Evolutionary conservation across 495 filamentous ascomycete genomes (phyloP).

Genomic region (Cladorrhinum samala): DNA sequence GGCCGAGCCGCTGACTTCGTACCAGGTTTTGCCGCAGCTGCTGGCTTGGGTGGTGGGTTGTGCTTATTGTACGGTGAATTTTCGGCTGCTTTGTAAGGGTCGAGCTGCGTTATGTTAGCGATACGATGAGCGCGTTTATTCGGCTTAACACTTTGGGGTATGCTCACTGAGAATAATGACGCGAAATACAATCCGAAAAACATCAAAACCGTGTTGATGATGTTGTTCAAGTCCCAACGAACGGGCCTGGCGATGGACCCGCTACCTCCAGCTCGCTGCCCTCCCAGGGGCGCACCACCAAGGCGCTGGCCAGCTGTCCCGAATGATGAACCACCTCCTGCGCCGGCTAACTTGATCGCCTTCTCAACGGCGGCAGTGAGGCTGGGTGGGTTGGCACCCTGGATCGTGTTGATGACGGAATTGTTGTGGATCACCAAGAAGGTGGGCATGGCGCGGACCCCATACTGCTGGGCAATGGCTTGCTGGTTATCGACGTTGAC

Average conservation of each 20-base stretch:
- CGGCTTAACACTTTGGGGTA: background rate
- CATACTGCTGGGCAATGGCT: conserved; percentile 49
- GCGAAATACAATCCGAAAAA: conserved; percentile 58
- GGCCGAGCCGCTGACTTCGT: conserved; percentile 23
- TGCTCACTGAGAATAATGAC: conserved; percentile 48
- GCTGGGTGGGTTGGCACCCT: conserved; percentile 69
- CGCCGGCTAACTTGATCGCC: conserved; percentile 54
- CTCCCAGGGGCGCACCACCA: conserved; percentile 19
- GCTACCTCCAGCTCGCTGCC: conserved; percentile 14
- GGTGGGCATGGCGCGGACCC: conserved; percentile 67
- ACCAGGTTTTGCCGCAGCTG: conserved; percentile 14
- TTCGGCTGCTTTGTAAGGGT: conserved; percentile 59
- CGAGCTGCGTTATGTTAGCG: conserved; percentile 44
- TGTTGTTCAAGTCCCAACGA: conserved; percentile 36
- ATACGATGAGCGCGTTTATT: background rate
- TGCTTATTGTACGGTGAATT: conserved; percentile 57
- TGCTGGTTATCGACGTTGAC: conserved; percentile 54
- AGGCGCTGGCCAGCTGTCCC: conserved; percentile 33
- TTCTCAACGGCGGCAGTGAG: conserved; percentile 72
- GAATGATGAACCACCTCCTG: conserved; percentile 41
- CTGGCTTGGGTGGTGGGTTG: conserved; percentile 20
- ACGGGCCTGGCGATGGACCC: conserved; percentile 25
- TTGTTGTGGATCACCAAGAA: conserved; percentile 83
- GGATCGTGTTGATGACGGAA: conserved; percentile 62
- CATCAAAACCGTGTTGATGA: conserved; percentile 42